Base-by-base conservation (phyloP, 805 yeast species). In the Saccharomycopsis fibuligera region DNA sequence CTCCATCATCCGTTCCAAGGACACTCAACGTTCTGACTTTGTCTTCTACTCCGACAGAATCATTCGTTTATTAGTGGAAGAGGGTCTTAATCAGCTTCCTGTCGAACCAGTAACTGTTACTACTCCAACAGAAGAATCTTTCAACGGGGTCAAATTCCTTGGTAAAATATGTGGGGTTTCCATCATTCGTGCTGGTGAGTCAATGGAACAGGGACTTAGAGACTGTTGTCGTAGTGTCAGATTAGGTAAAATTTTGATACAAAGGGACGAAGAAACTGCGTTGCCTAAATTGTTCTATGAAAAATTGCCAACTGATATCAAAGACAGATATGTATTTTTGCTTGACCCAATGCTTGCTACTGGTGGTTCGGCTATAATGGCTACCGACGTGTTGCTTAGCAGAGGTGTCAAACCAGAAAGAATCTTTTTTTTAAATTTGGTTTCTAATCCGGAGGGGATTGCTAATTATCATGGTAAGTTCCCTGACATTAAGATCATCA, bases 101-200 rank as follows among this genome's bases (percentile, higher is more conserved):
- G 95, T 90, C n/a, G 79, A 79, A 57, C 70, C 81, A 42, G 62
- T 72, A 29, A 62, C 69, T 3, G 83, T 93, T 41, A 73, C 74
- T 45, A 90, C 98, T 31, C 91, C 95, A 41, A 81, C 93, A 10
- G 83, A 82, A 46, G 74, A 79, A 55, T 67, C 68, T 35, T 88
- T 78, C 63, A 73, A 77, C 3, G 99, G 99, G 12, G 83, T 83
- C 49, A 72, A 74, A 51, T 91, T 91, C 65, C 69, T 79, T 60
- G 98, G 99, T 39, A 89, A 87, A 67, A 93, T 93, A 53, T 91
- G 98, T 65, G 99, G 99, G 56, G 99, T 93, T 33, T 88, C 96
- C 16, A 93, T 93, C 62, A 95, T 93, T 60, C 78, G 99, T 64
- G 99, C 99, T 4, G 99, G 99, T 57, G 99, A 93, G 67, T 84